A percentile compares a stretch with the other conserved stretches of the same genome.
phyloP scores from a whole-genome alignment of 2,329 filamentous ascomycete species.

The Paraphaeosphaeria minitans region DNA sequence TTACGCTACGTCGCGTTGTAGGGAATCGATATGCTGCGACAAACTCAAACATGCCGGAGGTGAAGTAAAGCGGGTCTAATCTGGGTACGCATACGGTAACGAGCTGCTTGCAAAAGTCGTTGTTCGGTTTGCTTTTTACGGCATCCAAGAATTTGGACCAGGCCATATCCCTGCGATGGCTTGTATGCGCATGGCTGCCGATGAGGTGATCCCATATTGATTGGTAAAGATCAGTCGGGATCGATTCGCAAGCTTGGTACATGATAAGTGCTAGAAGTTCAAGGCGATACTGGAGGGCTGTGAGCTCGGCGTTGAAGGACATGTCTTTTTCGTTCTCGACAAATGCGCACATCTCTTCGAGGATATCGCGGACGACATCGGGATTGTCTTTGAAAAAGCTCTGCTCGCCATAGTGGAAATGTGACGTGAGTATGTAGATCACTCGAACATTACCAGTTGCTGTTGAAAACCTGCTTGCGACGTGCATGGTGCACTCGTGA shows the following conservation, averaged over 20 bases:
- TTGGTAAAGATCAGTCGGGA: conserved; percentile 66
- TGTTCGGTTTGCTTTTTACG: conserved; percentile 25
- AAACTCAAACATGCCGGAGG: conserved; percentile 66
- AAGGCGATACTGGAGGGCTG: conserved; percentile 48
- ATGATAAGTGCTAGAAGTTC: conserved; percentile 66
- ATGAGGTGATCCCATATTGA: conserved; percentile 76
- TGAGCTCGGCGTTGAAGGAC: conserved; percentile 17
- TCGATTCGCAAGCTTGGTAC: conserved; percentile 62
- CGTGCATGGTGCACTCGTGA: conserved; percentile 69
- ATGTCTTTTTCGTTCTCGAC: conserved; percentile 28
- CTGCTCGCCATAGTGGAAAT: conserved; percentile 19
- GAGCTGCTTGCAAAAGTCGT: conserved; percentile 39
- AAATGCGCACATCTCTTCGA: conserved; percentile 49
- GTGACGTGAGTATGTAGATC: conserved; percentile 42
- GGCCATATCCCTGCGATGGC: conserved; percentile 66
- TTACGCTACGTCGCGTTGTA: conserved; percentile 22
- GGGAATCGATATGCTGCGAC: conserved; percentile 54
- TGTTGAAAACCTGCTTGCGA: conserved; percentile 65
- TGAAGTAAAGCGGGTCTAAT: conserved; percentile 64
- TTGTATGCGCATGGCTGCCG: conserved; percentile 64
- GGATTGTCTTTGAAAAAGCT: conserved; percentile 33
- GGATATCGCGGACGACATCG: conserved; percentile 35
- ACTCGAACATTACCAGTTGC: conserved; percentile 76
- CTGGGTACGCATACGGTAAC: conserved; percentile 60
- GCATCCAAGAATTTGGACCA: conserved; percentile 60